phyloP scores from a whole-genome alignment of 768 basidiomycete species.

The Rhizopogon roseolus region DNA sequence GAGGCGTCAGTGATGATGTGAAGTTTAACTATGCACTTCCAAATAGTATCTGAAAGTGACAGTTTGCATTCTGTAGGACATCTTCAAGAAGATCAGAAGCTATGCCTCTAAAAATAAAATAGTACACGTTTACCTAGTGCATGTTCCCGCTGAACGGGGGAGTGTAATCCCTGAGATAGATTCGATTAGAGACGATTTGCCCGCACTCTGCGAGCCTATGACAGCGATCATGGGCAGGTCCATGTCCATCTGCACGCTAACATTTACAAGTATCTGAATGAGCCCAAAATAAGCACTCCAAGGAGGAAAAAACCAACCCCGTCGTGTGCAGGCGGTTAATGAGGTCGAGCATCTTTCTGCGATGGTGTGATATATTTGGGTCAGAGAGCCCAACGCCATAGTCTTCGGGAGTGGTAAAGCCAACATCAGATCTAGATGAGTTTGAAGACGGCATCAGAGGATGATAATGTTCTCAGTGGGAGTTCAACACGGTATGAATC shows the following conservation, averaged over 20 bases:
- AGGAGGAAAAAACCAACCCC: constrained; percentile 36
- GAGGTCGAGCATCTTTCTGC: constrained; percentile 51
- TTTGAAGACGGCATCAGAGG: neutral
- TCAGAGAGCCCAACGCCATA: constrained; percentile 49
- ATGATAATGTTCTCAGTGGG: neutral
- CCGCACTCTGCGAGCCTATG: constrained; percentile 68
- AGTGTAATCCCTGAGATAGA: constrained; percentile 70
- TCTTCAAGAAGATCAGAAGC: constrained; percentile 21
- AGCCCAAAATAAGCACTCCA: neutral
- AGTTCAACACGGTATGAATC: too few relatives aligned
- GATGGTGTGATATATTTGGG: constrained; percentile 32
- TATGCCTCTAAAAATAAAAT: neutral
- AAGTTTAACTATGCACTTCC: constrained; percentile 50
- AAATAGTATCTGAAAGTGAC: constrained; percentile 31
- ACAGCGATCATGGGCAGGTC: constrained; percentile 73
- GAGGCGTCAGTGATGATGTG: constrained; percentile 36
- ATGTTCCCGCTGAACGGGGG: constrained; percentile 69
- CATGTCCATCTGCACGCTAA: constrained; percentile 63
- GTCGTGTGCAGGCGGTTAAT: constrained; percentile 58
- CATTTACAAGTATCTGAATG: neutral
- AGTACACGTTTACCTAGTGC: constrained; percentile 49
- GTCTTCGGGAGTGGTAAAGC: neutral
- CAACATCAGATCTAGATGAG: neutral
- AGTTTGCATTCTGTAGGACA: constrained; percentile 58
- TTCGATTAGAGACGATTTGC: constrained; percentile 76